Percentiles rank a stretch among this genome's conserved stretches.
These are phyloP conservation scores for Bruguiera hainesii DNA, from an alignment of 441 rosid genomes.

Conservation along the genomic window DNA sequence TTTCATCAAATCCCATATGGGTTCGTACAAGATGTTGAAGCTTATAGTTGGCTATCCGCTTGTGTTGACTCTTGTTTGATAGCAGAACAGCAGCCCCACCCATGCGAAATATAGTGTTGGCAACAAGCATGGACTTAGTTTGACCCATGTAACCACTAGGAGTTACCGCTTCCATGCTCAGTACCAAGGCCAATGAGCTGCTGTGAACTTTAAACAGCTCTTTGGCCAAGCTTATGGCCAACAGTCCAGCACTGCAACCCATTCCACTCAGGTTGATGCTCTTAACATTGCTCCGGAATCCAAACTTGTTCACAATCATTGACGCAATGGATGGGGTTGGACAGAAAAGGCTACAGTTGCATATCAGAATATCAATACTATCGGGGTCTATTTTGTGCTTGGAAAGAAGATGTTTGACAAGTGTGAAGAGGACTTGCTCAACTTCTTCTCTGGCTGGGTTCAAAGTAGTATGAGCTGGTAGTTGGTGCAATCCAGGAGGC, in stretches of 20 bases:
- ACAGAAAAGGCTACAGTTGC: slow-evolving; percentile 66
- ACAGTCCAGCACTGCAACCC: slow-evolving; percentile 52
- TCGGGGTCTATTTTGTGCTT: slow-evolving; percentile 43
- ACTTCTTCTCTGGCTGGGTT: slow-evolving; percentile 34
- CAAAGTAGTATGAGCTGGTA: slow-evolving; percentile 33
- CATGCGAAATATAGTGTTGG: slow-evolving; percentile 60
- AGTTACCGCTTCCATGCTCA: slow-evolving; percentile 58
- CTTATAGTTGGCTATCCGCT: slow-evolving; percentile 42
- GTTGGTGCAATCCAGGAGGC: slow-evolving; percentile 42
- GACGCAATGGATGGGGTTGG: slow-evolving; percentile 60
- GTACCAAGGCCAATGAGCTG: slow-evolving; percentile 47
- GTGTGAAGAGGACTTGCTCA: slow-evolving; percentile 42
- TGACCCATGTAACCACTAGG: slow-evolving; percentile 46
- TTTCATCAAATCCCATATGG: slow-evolving; percentile 49
- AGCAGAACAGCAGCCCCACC: slow-evolving; percentile 62
- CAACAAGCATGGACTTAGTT: slow-evolving; percentile 53
- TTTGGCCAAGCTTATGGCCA: slow-evolving; percentile 30
- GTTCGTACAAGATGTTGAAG: slow-evolving; percentile 60
- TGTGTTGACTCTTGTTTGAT: slow-evolving; percentile 55
- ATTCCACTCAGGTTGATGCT: slow-evolving; percentile 63
- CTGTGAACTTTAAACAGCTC: slow-evolving; percentile 32
- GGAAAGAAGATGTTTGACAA: slow-evolving; percentile 43
- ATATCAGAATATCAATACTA: slow-evolving; percentile 55
- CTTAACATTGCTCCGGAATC: slow-evolving; percentile 48
- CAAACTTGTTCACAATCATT: slow-evolving; percentile 45